Base-by-base conservation (phyloP, 2,329 filamentous ascomycete genomes). In the Xylaria sp. region DNA sequence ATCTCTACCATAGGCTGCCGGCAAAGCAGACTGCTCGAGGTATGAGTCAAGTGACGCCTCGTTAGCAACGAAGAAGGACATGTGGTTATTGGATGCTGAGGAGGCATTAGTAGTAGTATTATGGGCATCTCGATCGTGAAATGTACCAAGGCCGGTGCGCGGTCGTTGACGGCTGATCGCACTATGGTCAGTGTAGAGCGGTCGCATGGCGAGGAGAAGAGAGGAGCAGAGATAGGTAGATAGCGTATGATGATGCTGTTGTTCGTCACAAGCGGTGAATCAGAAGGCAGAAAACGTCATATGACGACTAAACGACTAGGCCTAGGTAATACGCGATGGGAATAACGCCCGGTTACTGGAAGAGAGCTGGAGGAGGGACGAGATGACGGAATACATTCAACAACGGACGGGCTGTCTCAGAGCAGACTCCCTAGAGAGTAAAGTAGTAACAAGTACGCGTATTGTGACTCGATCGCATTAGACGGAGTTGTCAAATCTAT, bases 1-100 rank as follows among this genome's bases (percentile, higher is more conserved):
- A 52, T 77, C 76, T 59, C 70, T 71, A 55, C 66, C 65, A 51
- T 65, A 68, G 61, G 59, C 58, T 46, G 13, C 5, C 54, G 64
- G 66, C 50, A 72, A 63, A 60, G 69, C 65, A 37, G 70, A 66
- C 19, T 68, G 70, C 51, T 73, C 69, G 54, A 75, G 67, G 51
- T 75, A 74, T 9, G 75, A 71, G 61, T 79, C 76, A 61, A 83
- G 71, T 9, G 76, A 72, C 51, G 78, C 75, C 69, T 83, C 81
- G 65, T 81, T 78, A 65, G 77, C 76, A 54, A 83, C 68, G 63
- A 80, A 76, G 63, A 79, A 83, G 56, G 78, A 80, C 78, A 83
- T 82, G 52, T 80, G 78, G 56, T 75, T 75, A 62, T 67, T 71
- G 71, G 66, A 57, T 66, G 68, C 48, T 70, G 68, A 34, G 71